phyloP scores from a whole-genome alignment of 306 rosid species.

The Trifolium repens region DNA sequence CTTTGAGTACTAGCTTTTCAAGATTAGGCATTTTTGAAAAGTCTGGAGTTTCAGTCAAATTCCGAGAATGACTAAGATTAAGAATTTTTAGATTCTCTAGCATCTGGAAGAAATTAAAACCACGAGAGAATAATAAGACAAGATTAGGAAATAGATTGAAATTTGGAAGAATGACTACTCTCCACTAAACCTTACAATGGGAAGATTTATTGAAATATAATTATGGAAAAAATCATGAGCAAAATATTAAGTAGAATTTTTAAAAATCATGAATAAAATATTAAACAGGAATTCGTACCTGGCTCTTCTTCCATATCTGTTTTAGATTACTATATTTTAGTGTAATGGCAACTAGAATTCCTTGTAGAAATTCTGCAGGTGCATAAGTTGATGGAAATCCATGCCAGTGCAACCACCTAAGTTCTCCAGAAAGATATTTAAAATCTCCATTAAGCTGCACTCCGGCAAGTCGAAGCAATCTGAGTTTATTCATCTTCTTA shows the following conservation, averaged over 20 bases:
- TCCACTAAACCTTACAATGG: no score
- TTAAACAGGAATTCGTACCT: background rate
- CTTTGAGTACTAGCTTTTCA: constrained; percentile 17
- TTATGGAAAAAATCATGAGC: no score
- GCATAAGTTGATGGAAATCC: background rate
- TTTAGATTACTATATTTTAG: background rate
- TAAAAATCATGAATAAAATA: no score
- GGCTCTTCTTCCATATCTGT: background rate
- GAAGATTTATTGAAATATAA: no score
- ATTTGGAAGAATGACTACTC: no score
- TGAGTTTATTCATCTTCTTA: background rate
- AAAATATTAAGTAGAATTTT: no score
- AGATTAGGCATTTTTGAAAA: background rate
- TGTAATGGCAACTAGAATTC: background rate
- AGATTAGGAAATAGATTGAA: no score
- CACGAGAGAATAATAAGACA: background rate
- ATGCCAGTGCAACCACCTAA: background rate
- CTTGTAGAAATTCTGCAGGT: background rate
- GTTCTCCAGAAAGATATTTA: background rate
- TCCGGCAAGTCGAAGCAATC: background rate
- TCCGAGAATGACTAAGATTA: no score
- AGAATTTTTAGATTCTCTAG: background rate
- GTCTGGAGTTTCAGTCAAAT: background rate
- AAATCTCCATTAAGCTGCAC: background rate
- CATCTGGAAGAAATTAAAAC: background rate